phyloP scores from a whole-genome alignment of 495 filamentous ascomycete species.

The Haplographium delicatum region DNA sequence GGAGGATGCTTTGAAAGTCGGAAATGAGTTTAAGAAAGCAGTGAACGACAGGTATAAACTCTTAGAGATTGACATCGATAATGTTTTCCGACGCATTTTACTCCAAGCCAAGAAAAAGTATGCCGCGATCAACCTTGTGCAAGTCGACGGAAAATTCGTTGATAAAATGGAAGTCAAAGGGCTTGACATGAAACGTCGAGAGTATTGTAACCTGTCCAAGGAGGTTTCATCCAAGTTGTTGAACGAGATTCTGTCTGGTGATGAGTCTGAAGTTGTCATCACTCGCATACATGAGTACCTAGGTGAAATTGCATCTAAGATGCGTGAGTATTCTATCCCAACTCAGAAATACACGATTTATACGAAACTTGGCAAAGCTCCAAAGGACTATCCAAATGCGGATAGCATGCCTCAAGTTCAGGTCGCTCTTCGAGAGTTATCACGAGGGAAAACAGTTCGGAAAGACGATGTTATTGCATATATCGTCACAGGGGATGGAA shows the following conservation, averaged over 20 bases:
- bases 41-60: conserved; percentile 88
- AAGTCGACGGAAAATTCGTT: conserved; percentile 80
- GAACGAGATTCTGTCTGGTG: conserved; percentile 87
- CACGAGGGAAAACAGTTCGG: conserved; percentile 78
- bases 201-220: conserved; percentile 92
- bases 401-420: conserved; percentile 97
- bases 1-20: conserved; percentile 82
- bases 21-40: conserved; percentile 57
- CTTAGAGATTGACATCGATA: conserved; percentile 97
- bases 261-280: conserved; percentile 85
- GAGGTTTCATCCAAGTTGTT: conserved; percentile 82
- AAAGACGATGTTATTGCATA: conserved; percentile 95
- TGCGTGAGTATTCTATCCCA: conserved; percentile 71
- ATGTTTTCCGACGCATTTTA: conserved; percentile 87
- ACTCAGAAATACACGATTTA: conserved; percentile 90
- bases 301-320: conserved; percentile 70
- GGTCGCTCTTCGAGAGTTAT: conserved; percentile 83
- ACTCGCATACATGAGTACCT: conserved; percentile 90
- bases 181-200: conserved; percentile 92
- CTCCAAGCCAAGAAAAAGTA: conserved; percentile 99
- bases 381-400: conserved; percentile 87
- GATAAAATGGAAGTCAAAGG: conserved; percentile 98
- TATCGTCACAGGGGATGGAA: conserved; percentile 77
- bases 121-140: conserved; percentile 89
- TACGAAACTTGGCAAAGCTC: conserved; percentile 92